Evolutionary conservation across 2,329 filamentous ascomycete genomes (phyloP), one percentile per base, ranked within the genome.

Genomic region (Volutella citrinella): DNA sequence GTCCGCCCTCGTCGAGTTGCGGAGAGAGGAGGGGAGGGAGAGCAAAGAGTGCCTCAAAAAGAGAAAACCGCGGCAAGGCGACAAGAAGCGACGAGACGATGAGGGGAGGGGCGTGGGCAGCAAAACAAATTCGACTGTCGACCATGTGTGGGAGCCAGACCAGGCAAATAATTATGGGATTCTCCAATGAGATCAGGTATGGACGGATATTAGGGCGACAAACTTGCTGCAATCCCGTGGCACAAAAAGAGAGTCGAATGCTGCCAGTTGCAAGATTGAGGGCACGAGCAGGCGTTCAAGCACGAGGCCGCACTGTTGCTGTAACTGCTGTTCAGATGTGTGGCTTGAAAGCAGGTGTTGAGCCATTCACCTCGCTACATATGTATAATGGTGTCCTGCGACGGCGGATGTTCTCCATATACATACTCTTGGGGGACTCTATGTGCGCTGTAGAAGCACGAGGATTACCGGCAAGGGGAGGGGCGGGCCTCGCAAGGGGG

Each of bases 301-400:
- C 19, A 4, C 22, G 21, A 27, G 24, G 12, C 23, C 23, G 27
- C 8, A 19, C 17, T 22, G 24, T 33, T 15, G 31, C 16, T 15
- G 14, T 7, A 45, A 49, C 44, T 35, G 32, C 42, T 36, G 42
- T 36, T 33, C 37, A 44, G 35, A 40, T 38, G 38, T 36, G 40
- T 30, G 29, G 39, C 46, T 41, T 33, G 45, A 48, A 22, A 9
- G 38, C 39, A 35, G 43, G 43, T 49, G 34, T 43, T 40, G 35
- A 47, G 48, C 36, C 45, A 43, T 51, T 36, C 38, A 37, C 41
- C 44, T 39, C 39, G 39, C 40, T 52, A 52, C 41, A 52, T 51
- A 51, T 52, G 49, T 49, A 49, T 36, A 46, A 38, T 43, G 41
- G 44, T 51, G 45, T 32, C 39, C 43, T 34, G n/a, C n/a, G 37